Base-by-base conservation (phyloP, 2,329 filamentous ascomycete species). In the Thielaviopsis euricoi region DNA sequence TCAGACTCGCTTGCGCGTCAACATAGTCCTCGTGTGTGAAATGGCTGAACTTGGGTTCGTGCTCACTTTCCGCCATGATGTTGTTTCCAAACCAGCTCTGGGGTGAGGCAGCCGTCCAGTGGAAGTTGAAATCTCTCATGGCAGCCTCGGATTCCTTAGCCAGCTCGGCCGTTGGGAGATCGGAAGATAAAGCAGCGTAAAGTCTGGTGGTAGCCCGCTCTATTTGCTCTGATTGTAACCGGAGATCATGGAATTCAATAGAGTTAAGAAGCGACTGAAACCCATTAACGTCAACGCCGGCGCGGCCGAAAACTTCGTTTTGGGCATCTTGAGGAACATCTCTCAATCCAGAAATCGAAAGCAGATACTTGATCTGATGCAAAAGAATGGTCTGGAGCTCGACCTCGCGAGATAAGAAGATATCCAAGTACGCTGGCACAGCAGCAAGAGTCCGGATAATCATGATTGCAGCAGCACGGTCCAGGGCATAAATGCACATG, bases 401-500 rank as follows among this genome's bases (percentile, higher is more conserved):
- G 13, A 51, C 37, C 9, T 60, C 57, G 5, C 56, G 46, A 17
- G 23, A 33, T 21, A 61, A 52, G 37, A 62, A 50, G 5, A 26
- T n/a, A 13, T 55, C 52, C 10, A 62, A 23, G n/a, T 51, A 19
- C 19, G 29, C 21, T 5, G 58, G 60, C 10, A 54, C 33, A 13
- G 56, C 21, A 2, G 57, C 48, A 9, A 62, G 52, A 12, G 56
- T 29, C 7, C 60, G 58, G 7, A 62, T 33, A 13, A 62, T 50
- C 21, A 56, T 59, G 23, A 52, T 40, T 21, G 60, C 61, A 12
- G 53, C 53, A 5, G 26, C 26, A 19, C 58, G 54, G 60, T 77
- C 74, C 19, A 76, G 62, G 2, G 67, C 65, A 48, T 67, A 64
- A 10, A 76, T 66, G 58, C 73, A 74, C 26, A 70, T 66, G 52